A percentile compares a stretch with the other conserved stretches of the same genome.
Conservation (phyloP, 495 filamentous ascomycete species). For the Penicillium dipodomyicola region DNA sequence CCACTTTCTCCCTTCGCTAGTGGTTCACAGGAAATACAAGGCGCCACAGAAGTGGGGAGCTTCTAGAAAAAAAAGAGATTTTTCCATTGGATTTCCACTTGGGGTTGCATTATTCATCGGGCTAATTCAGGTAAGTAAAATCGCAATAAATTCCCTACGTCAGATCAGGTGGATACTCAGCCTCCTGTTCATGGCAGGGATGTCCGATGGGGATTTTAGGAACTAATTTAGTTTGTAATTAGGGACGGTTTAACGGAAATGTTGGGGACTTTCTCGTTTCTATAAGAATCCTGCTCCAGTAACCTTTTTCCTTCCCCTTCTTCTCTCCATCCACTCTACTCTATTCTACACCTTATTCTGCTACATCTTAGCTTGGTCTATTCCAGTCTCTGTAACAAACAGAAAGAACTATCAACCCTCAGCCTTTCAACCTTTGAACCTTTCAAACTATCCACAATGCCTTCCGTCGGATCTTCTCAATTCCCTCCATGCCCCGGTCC, state of each 20-base stretch:
- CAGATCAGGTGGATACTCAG: conserved; percentile 37
- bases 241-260: conserved; percentile 9
- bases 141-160: conserved; percentile 33
- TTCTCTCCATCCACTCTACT: neutral
- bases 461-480: conserved; percentile 59
- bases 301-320: conserved; percentile 11
- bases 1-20: conserved; percentile 18
- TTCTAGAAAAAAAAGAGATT: conserved; percentile 42
- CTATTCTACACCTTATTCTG: neutral
- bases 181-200: conserved; percentile 44
- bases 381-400: neutral
- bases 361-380: conserved; percentile 16
- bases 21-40: conserved; percentile 22
- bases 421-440: neutral
- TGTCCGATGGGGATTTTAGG: conserved; percentile 20
- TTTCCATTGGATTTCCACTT: conserved; percentile 43
- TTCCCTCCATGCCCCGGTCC: conserved; percentile 85
- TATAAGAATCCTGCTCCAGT: conserved; percentile 22
- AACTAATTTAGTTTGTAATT: conserved; percentile 24
- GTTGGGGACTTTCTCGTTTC: conserved; percentile 4
- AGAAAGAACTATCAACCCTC: neutral
- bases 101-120: conserved; percentile 27
- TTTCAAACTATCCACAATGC: conserved; percentile 43
- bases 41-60: conserved; percentile 33
- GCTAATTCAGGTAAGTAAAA: conserved; percentile 11